Evolutionary conservation across 495 filamentous ascomycete genomes (phyloP).

Genomic region (Staphylotrichum longicolle): DNA sequence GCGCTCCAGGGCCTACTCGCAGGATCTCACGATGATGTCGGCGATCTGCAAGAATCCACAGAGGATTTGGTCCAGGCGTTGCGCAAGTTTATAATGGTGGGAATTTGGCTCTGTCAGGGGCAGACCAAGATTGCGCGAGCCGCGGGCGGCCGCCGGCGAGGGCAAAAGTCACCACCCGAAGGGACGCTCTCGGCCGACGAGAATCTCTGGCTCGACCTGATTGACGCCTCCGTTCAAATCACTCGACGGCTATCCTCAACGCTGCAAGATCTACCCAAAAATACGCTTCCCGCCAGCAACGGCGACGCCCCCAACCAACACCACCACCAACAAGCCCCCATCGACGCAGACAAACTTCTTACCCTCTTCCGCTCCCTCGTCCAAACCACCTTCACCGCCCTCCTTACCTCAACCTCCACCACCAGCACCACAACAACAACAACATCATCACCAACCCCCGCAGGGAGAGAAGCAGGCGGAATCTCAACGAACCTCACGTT

Average conservation of each 20-base stretch:
- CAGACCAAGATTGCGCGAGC: slow-evolving; percentile 64
- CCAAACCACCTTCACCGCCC: slow-evolving; percentile 84
- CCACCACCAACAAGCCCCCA: slow-evolving; percentile 14
- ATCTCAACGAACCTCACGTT: slow-evolving; percentile 64
- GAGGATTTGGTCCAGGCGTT: slow-evolving; percentile 70
- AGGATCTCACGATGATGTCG: slow-evolving; percentile 46
- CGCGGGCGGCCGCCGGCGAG: slow-evolving; percentile 30
- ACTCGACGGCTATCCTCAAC: slow-evolving; percentile 55
- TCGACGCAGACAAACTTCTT: slow-evolving; percentile 58
- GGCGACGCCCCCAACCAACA: slow-evolving; percentile 25
- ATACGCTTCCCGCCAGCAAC: slow-evolving; percentile 18
- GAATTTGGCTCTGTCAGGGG: slow-evolving; percentile 92
- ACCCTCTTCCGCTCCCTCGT: slow-evolving; percentile 70
- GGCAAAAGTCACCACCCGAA: slow-evolving; percentile 51
- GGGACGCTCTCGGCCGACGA: slow-evolving; percentile 74
- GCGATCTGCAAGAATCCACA: slow-evolving; percentile 47
- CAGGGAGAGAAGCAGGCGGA: slow-evolving; percentile 8
- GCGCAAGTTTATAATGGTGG: slow-evolving; percentile 84
- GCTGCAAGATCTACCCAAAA: slow-evolving; percentile 26
- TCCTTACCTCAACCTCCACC: slow-evolving; percentile 67
- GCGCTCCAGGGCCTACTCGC: slow-evolving; percentile 70
- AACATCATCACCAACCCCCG: slow-evolving; percentile 36
- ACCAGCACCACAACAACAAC: slow-evolving; percentile 53
- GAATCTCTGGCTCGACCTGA: slow-evolving; percentile 83
- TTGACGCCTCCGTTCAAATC: slow-evolving; percentile 79